Evolutionary conservation across 2,329 filamentous ascomycete genomes (phyloP).

Genomic region (Periconia sp.): DNA sequence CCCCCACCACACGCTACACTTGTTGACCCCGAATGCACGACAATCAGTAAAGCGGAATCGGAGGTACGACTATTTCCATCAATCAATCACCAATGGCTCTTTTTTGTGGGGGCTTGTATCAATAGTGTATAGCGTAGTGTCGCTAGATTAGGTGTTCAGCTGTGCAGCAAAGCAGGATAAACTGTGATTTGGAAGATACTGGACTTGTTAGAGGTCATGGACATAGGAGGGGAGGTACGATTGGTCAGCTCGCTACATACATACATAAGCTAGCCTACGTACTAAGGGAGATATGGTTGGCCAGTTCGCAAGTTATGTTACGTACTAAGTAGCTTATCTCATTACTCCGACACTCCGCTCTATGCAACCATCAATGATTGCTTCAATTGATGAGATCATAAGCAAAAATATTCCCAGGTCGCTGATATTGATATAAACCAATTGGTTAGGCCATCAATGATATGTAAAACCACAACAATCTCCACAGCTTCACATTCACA

Average conservation of each 20-base stretch:
- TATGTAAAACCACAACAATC: conserved; percentile 2
- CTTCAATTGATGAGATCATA: background rate
- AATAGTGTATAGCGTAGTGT: no score
- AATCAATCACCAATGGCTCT: background rate
- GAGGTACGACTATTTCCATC: background rate
- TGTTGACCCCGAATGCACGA: no score
- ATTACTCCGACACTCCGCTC: conserved; percentile 4
- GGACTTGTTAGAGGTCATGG: background rate
- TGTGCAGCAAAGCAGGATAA: background rate
- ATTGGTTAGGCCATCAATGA: background rate
- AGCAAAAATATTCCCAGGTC: background rate
- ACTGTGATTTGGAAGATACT: background rate
- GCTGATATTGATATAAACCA: conserved; percentile 4
- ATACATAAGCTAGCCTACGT: no score
- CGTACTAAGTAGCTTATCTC: conserved; percentile 4
- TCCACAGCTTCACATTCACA: conserved; percentile 3
- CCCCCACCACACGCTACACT: no score
- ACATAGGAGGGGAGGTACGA: conserved; percentile 2
- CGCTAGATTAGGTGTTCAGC: no score
- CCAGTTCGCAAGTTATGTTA: conserved; percentile 1
- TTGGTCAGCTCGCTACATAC: conserved; percentile 3
- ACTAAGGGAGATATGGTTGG: no score
- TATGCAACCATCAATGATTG: background rate
- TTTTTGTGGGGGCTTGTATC: background rate
- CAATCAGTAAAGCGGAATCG: conserved; percentile 1